These are phyloP conservation scores for Pythium myriotylum DNA, from an alignment of 352 stramenopile species.

Conservation along the genomic window DNA sequence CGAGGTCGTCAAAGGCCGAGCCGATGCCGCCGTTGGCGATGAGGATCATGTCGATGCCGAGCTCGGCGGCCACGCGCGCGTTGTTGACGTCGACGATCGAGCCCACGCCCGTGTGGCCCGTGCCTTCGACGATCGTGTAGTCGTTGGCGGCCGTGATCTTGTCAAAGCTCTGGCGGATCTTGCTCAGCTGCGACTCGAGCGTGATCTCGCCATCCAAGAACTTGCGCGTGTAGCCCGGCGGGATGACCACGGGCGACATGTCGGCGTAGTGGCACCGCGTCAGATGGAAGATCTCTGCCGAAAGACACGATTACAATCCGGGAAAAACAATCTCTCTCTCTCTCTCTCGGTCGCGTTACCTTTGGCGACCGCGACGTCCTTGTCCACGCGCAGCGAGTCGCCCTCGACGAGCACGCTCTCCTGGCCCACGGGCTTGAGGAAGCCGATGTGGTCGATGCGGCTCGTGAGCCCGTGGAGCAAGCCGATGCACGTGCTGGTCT, in stretches of 20 bases:
- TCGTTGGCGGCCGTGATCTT: conserved; percentile 65
- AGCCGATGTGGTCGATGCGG: conserved; percentile 86
- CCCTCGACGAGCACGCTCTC: conserved; percentile 81
- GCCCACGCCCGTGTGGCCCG: conserved; percentile 95
- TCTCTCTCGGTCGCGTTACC: too few relatives aligned
- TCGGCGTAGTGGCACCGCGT: conserved; percentile 91
- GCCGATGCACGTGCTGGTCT: conserved; percentile 94
- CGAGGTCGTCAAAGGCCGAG: conserved; percentile 92
- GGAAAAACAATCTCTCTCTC: too few relatives aligned
- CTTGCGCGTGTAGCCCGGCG: conserved; percentile 94
- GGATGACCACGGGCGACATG: conserved; percentile 97
- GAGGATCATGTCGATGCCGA: conserved; percentile 94
- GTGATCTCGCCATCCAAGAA: conserved; percentile 94
- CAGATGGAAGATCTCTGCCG: conserved; percentile 94
- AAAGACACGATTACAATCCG: too few relatives aligned
- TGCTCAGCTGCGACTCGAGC: conserved; percentile 66
- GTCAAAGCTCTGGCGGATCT: conserved; percentile 74
- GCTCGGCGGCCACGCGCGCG: conserved; percentile 90
- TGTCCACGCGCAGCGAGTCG: conserved; percentile 87
- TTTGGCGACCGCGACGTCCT: conserved; percentile 88
- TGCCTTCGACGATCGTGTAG: conserved; percentile 85
- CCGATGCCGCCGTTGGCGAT: conserved; percentile 96
- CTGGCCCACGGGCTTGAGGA: conserved; percentile 96
- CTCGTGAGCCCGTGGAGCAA: conserved; percentile 93
- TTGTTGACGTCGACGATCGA: conserved; percentile 97